Conservation (phyloP, 129 eudicot species). For the Artemisia tridentata region DNA sequence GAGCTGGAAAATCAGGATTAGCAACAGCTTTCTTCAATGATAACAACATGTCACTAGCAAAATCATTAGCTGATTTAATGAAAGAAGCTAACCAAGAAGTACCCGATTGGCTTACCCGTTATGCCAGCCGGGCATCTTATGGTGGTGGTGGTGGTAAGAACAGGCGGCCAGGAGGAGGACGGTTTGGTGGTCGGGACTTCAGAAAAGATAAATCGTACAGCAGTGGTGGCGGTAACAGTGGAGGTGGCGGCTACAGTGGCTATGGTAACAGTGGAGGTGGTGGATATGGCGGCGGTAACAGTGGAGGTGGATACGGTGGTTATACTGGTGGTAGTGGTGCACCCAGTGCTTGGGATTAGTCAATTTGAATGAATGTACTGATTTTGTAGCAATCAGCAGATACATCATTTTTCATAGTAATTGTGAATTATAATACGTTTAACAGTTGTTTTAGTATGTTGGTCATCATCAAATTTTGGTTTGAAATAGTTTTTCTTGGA, state of each 20-base stretch:
- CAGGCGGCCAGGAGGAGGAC: slow-evolving; percentile 29
- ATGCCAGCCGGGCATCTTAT: slow-evolving; percentile 21
- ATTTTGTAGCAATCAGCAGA: slow-evolving; percentile 9
- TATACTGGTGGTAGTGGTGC: slow-evolving; percentile 20
- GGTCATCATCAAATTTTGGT: slow-evolving; percentile 13
- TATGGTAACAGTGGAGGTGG: slow-evolving; percentile 14
- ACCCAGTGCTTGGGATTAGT: slow-evolving; percentile 33
- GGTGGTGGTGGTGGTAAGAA: slow-evolving; percentile 25
- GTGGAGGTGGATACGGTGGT: not conserved
- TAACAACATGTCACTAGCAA: slow-evolving; percentile 23
- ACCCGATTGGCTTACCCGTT: slow-evolving; percentile 31
- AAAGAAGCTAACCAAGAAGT: slow-evolving; percentile 31
- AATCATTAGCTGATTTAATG: slow-evolving; percentile 27
- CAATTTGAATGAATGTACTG: slow-evolving; percentile 15
- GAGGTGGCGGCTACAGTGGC: slow-evolving; percentile 18
- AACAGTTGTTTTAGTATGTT: not conserved
- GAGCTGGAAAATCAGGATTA: slow-evolving; percentile 29
- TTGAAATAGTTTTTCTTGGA: not conserved
- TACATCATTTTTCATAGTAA: slow-evolving; percentile 19
- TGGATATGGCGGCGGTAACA: slow-evolving; percentile 14
- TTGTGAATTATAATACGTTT: slow-evolving; percentile 18
- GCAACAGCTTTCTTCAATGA: slow-evolving; percentile 34
- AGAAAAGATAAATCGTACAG: slow-evolving; percentile 20
- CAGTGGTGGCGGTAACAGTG: slow-evolving; percentile 18
- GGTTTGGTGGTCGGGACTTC: slow-evolving; percentile 31